Conservation (phyloP, 345 rosid species). For the Psidium friedrichsthalianum region DNA sequence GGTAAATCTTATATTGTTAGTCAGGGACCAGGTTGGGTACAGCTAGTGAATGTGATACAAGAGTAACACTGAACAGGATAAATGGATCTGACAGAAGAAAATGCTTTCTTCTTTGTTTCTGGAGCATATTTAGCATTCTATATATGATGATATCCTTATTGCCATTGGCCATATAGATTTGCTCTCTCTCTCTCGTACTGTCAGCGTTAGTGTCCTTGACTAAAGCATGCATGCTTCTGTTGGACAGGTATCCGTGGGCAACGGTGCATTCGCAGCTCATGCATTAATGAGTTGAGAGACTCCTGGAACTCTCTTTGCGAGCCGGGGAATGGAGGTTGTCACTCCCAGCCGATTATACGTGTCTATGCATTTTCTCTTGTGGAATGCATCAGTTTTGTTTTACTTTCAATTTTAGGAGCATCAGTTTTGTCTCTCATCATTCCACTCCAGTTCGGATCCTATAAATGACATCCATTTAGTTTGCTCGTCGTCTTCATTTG, state of each 20-base stretch:
- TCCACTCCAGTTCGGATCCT: neutral
- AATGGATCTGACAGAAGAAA: neutral
- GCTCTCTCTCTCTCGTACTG: neutral
- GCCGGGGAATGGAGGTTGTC: slow-evolving; percentile 81
- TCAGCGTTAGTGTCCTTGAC: neutral
- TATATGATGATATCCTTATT: neutral
- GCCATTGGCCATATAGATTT: neutral
- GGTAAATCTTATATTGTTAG: neutral
- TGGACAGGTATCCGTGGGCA: slow-evolving; percentile 87
- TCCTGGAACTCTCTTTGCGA: slow-evolving; percentile 79
- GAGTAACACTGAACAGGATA: slow-evolving; percentile 12
- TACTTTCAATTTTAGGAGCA: neutral
- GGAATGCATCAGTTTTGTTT: neutral
- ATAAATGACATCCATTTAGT: neutral
- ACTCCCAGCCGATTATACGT: neutral
- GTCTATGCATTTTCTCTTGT: neutral
- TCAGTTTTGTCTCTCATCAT: neutral
- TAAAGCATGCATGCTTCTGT: neutral
- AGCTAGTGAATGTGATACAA: slow-evolving; percentile 93
- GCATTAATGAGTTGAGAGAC: slow-evolving; percentile 88
- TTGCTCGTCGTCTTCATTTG: neutral
- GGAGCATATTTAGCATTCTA: neutral
- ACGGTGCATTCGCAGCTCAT: slow-evolving; percentile 70
- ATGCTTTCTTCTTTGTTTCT: neutral
- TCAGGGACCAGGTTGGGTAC: slow-evolving; percentile 93